Base-by-base conservation (phyloP, 2,329 filamentous ascomycete genomes). In the Uncinocarpus reesii region DNA sequence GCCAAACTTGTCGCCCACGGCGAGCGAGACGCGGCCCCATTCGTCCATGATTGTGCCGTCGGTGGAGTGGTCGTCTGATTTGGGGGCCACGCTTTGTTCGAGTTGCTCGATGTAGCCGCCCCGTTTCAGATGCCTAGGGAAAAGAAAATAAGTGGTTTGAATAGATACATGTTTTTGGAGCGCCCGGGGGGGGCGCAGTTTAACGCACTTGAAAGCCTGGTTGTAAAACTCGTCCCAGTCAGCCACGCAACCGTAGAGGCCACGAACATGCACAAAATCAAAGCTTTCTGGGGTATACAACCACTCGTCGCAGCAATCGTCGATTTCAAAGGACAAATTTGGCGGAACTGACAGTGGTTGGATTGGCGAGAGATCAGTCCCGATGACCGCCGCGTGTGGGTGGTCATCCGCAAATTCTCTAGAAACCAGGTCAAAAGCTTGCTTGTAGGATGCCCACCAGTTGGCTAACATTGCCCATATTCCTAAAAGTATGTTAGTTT, bases 341-440 rank as follows among this genome's bases (percentile, higher is more conserved):
- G 58, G 57, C 4, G 57, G 57, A 6, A 55, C 50, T n/a, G 55
- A 28, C n/a, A 47, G 44, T 13, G 59, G 56, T 50, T 60, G 59
- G 4, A 62, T 59, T 15, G 56, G 61, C 4, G 64, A 64, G 7
- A 67, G 59, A 49, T 71, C 67, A 20, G 62, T 66, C 36, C 62
- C 67, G 48, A 55, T 50, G n/a, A 83, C 67, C 50, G 72, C 61
- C 1, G 79, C 68, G 4, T 70, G 58, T 1, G 79, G 79, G 46
- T 75, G 65, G 44, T 68, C 55, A 35, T 59, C 58, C 6, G 56
- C 58, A 35, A 59, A 59, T 41, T 68, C 64, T 28, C 57, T 60
- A 37, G 4, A 11, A 24, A 24, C 6, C 7, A 40, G 15, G 21
- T 40, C 21, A 40, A 21, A n/a, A n/a, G 10, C 7, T 23, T 23